Conservation (phyloP, 1,139 yeast species). For the Blastobotrys indianensis region DNA sequence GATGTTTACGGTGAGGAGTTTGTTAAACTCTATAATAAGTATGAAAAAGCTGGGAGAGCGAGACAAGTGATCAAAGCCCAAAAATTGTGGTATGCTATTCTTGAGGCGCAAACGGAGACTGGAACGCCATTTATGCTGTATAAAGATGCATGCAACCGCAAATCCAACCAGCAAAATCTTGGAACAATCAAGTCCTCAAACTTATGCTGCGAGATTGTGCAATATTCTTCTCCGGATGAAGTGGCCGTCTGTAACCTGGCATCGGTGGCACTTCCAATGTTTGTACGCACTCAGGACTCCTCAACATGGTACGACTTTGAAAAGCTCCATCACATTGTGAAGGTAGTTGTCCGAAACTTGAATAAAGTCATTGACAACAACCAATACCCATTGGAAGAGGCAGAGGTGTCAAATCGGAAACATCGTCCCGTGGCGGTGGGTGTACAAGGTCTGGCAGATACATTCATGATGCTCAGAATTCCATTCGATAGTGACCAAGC, state of each 20-base stretch:
- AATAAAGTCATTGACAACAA: slow-evolving; percentile 75
- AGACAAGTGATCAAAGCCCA: slow-evolving; percentile 73
- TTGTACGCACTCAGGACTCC: slow-evolving; percentile 43
- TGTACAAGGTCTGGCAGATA: slow-evolving; percentile 85
- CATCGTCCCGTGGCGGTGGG: slow-evolving; percentile 87
- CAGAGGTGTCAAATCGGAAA: slow-evolving; percentile 61
- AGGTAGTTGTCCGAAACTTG: slow-evolving; percentile 68
- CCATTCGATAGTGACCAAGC: slow-evolving; percentile 81
- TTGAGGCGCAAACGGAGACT: slow-evolving; percentile 88
- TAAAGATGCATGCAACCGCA: slow-evolving; percentile 80
- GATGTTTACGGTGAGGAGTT: slow-evolving; percentile 82
- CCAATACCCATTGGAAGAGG: slow-evolving; percentile 69
- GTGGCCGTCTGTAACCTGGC: slow-evolving; percentile 91
- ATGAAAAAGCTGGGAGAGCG: slow-evolving; percentile 69
- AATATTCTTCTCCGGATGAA: slow-evolving; percentile 81
- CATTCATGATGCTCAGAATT: slow-evolving; percentile 67
- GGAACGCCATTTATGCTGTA: slow-evolving; percentile 90
- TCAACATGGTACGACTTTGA: slow-evolving; percentile 60
- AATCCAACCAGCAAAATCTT: slow-evolving; percentile 79
- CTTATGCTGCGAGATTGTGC: slow-evolving; percentile 86
- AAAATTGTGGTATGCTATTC: slow-evolving; percentile 79
- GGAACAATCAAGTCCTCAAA: slow-evolving; percentile 85
- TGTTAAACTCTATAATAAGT: slow-evolving; percentile 60
- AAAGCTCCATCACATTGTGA: slow-evolving; percentile 64
- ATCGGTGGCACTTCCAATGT: slow-evolving; percentile 77